Evolutionary conservation across 129 eudicot species (phyloP).

Genomic region (Chrysanthemum makinoi): DNA sequence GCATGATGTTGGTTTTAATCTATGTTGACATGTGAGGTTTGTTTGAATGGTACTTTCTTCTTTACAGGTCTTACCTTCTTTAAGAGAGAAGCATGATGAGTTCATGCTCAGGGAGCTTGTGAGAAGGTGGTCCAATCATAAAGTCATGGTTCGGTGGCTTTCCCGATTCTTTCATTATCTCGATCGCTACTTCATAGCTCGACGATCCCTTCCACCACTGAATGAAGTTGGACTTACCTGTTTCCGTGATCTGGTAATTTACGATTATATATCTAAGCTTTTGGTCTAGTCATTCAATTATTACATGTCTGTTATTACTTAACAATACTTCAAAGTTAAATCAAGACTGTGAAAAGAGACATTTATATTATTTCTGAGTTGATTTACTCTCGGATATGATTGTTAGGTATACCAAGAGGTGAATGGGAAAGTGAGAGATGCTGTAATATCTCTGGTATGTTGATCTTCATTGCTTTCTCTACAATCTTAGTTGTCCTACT

Average conservation of each 20-base stretch:
- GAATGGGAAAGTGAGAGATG: constrained; percentile 87
- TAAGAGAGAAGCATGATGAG: constrained; percentile 85
- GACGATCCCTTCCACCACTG: constrained; percentile 84
- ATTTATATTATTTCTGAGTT: neutral
- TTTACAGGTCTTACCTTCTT: constrained; percentile 72
- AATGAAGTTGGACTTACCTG: constrained; percentile 93
- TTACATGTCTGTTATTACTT: neutral
- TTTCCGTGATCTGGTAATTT: constrained; percentile 81
- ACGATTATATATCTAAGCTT: neutral
- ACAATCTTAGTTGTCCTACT: neutral
- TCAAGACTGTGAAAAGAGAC: too few species aligned
- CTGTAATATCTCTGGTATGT: constrained; percentile 96
- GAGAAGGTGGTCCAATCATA: constrained; percentile 88
- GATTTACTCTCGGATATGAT: constrained; percentile 7
- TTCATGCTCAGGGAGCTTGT: constrained; percentile 96
- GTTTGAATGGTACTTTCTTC: constrained; percentile 1
- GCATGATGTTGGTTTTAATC: too few species aligned
- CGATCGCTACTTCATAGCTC: constrained; percentile 87
- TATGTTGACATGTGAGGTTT: neutral
- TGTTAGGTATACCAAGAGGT: constrained; percentile 77
- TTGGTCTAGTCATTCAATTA: neutral
- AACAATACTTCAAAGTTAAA: too few species aligned
- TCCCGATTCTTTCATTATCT: constrained; percentile 88
- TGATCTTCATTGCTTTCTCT: neutral
- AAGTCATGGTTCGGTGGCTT: constrained; percentile 97